Conservation (phyloP, 345 rosid species). For the Cochlearia excelsa region DNA sequence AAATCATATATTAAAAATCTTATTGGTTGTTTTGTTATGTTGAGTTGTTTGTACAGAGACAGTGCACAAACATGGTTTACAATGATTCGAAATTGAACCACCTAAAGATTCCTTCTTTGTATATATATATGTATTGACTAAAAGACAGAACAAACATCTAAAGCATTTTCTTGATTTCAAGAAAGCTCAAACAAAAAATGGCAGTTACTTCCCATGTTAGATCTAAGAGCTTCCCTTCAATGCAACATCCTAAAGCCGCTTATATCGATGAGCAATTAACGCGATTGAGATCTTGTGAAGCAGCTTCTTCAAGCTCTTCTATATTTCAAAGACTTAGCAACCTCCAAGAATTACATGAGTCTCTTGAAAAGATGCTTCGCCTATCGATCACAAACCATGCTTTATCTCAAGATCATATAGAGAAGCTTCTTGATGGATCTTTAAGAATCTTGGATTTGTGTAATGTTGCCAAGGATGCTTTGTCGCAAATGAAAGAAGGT, state of each 20-base stretch:
- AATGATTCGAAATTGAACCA: slow-evolving; percentile 9
- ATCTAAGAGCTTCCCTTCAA: slow-evolving; percentile 47
- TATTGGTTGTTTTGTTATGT: neutral
- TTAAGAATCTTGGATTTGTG: slow-evolving; percentile 42
- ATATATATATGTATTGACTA: slow-evolving; percentile 16
- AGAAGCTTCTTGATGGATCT: slow-evolving; percentile 40
- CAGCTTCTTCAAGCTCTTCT: slow-evolving; percentile 30
- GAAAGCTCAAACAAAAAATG: slow-evolving; percentile 37
- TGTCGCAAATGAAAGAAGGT: slow-evolving; percentile 35
- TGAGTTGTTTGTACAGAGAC: slow-evolving; percentile 23
- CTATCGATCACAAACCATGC: slow-evolving; percentile 29
- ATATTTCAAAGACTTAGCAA: slow-evolving; percentile 15
- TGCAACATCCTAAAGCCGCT: slow-evolving; percentile 42
- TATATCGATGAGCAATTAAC: slow-evolving; percentile 37
- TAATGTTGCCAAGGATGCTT: slow-evolving; percentile 25
- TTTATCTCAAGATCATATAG: slow-evolving; percentile 36
- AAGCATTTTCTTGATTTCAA: slow-evolving; percentile 12
- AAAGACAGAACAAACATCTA: slow-evolving; percentile 22
- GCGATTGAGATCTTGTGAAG: slow-evolving; percentile 34
- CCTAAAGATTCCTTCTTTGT: neutral
- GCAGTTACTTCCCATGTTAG: slow-evolving; percentile 43
- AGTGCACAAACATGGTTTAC: slow-evolving; percentile 22
- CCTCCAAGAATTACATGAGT: slow-evolving; percentile 41
- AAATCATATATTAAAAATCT: slow-evolving; percentile 7
- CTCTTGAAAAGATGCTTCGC: slow-evolving; percentile 31